A percentile compares a stretch with the other conserved stretches of the same genome.
Evolutionary conservation across 768 basidiomycete species (phyloP).

Genomic region (Mycena chlorophos): DNA sequence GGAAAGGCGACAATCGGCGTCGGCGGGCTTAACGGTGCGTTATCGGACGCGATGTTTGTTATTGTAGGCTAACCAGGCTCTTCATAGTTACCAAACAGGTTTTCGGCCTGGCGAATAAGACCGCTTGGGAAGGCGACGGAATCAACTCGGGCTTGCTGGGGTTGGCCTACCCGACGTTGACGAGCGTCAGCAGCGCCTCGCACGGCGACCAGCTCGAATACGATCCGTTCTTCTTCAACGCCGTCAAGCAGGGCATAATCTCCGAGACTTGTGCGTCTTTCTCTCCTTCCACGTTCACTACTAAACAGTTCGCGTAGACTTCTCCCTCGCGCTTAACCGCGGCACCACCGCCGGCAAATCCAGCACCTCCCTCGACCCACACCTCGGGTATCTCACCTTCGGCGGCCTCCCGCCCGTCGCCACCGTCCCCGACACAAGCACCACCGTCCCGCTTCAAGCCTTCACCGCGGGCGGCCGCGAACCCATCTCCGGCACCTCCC

Average conservation of each 20-base stretch:
- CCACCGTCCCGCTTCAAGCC: slow-evolving; percentile 20
- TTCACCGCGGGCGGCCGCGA: slow-evolving; percentile 9
- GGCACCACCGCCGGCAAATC: slow-evolving; percentile 15
- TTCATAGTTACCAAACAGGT: slow-evolving; percentile 22
- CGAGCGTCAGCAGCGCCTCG: slow-evolving; percentile 19
- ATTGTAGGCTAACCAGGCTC: slow-evolving; percentile 19
- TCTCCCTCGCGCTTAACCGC: slow-evolving; percentile 23
- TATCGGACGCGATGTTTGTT: slow-evolving; percentile 20
- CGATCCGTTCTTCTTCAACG: slow-evolving; percentile 22
- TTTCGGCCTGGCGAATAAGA: slow-evolving; percentile 17
- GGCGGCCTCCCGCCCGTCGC: slow-evolving; percentile 23
- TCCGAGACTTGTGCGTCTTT: slow-evolving; percentile 13
- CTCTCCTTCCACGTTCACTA: neutral
- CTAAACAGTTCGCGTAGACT: slow-evolving; percentile 6
- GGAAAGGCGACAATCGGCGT: slow-evolving; percentile 14
- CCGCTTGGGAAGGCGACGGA: slow-evolving; percentile 10
- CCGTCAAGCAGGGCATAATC: slow-evolving; percentile 17
- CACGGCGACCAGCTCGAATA: slow-evolving; percentile 16
- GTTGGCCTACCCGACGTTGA: slow-evolving; percentile 22
- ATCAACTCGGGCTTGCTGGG: slow-evolving; percentile 14
- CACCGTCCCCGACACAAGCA: slow-evolving; percentile 3
- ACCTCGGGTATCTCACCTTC: slow-evolving; percentile 22
- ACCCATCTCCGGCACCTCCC: slow-evolving; percentile 9
- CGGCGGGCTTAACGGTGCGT: slow-evolving; percentile 15
- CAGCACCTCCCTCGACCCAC: slow-evolving; percentile 13